phyloP scores from a whole-genome alignment of 2,329 filamentous ascomycete genomes.

The Eurotiales sp. region DNA sequence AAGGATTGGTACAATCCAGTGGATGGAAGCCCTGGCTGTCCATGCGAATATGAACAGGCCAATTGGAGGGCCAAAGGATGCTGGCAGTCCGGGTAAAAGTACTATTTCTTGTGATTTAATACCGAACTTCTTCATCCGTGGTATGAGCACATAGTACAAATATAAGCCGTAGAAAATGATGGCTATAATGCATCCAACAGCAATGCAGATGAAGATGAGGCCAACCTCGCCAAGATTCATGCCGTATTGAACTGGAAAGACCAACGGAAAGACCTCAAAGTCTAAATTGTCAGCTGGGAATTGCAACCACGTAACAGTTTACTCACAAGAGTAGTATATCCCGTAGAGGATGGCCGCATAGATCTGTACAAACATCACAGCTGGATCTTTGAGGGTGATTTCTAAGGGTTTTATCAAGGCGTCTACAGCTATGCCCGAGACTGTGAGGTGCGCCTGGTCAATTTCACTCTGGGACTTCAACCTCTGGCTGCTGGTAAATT shows the following conservation, averaged over 20 bases:
- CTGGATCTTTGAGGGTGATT: slow-evolving; percentile 61
- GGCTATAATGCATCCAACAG: slow-evolving; percentile 52
- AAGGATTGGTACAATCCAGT: slow-evolving; percentile 57
- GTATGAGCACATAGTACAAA: slow-evolving; percentile 52
- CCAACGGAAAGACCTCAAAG: slow-evolving; percentile 64
- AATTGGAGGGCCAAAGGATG: slow-evolving; percentile 52
- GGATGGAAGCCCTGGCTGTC: slow-evolving; percentile 45
- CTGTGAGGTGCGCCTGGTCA: slow-evolving; percentile 40
- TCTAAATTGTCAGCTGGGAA: neutral
- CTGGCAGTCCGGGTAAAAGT: slow-evolving; percentile 52
- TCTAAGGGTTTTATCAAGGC: slow-evolving; percentile 48
- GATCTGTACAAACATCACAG: slow-evolving; percentile 59
- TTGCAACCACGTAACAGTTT: slow-evolving; percentile 9
- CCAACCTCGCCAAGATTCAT: slow-evolving; percentile 58
- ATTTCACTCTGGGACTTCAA: slow-evolving; percentile 63
- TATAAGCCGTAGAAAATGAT: slow-evolving; percentile 50
- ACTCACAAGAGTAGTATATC: slow-evolving; percentile 47
- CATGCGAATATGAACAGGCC: slow-evolving; percentile 59
- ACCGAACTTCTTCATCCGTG: slow-evolving; percentile 48
- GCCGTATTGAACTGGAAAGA: slow-evolving; percentile 57
- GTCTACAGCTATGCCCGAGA: slow-evolving; percentile 11
- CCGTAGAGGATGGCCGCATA: slow-evolving; percentile 60
- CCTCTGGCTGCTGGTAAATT: slow-evolving; percentile 51
- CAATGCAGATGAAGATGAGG: slow-evolving; percentile 54
- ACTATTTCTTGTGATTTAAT: slow-evolving; percentile 53